Evolutionary conservation across 148 eudicot species (phyloP), one percentile per base, ranked within the genome.

Genomic region (Rheum nobile): DNA sequence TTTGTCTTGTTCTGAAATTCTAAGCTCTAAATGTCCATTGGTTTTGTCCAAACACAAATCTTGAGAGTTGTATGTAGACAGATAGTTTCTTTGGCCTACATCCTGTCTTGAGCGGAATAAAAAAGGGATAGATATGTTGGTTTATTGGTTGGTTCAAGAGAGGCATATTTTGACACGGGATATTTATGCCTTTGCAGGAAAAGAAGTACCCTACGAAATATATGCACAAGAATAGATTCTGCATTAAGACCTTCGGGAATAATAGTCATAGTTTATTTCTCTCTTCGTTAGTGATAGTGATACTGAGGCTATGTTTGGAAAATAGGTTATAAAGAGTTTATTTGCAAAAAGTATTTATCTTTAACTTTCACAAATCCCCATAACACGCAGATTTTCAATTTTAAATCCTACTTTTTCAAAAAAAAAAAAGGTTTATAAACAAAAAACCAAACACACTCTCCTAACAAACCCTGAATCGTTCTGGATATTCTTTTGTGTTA

Each of bases 401-500:
- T n/a, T n/a, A n/a, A n/a, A n/a, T n/a, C n/a, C n/a, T n/a, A n/a
- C n/a, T n/a, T n/a, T n/a, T n/a, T n/a, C n/a, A n/a, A n/a, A n/a
- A n/a, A n/a, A n/a, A n/a, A n/a, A n/a, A n/a, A n/a, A n/a, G n/a
- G n/a, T n/a, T n/a, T n/a, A n/a, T n/a, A n/a, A n/a, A n/a, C n/a
- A n/a, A n/a, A n/a, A n/a, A n/a, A n/a, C n/a, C n/a, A n/a, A n/a
- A n/a, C n/a, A n/a, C n/a, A n/a, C n/a, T n/a, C n/a, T n/a, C n/a
- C n/a, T n/a, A n/a, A n/a, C n/a, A n/a, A n/a, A n/a, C n/a, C n/a
- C n/a, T n/a, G 35, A 61, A 12, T 61, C 35, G 4, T 55, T 55
- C 22, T 74, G 42, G 70, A 24, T 72, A 26, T 38, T 77, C 50
- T 68, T 83, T 70, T 74, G 71, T 72, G 41, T 75, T 37, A 71